These are phyloP conservation scores for Fusarium sacchari DNA, from an alignment of 2,329 filamentous ascomycete genomes.

Conservation along the genomic window DNA sequence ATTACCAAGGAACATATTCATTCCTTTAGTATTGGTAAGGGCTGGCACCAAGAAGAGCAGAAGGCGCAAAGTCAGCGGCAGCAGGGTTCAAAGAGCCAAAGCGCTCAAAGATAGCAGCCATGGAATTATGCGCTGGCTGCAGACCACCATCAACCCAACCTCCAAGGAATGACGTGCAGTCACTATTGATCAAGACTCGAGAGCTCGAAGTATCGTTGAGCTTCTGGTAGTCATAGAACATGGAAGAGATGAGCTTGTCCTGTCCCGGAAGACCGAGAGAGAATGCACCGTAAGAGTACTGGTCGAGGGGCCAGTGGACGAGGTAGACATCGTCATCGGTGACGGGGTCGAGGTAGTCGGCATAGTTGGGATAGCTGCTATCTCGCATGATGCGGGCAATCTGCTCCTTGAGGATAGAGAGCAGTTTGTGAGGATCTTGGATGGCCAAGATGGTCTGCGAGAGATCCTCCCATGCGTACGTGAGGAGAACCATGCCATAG, in stretches of 20 bases:
- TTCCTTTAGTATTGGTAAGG: background rate
- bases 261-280: background rate
- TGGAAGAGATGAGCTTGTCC: background rate
- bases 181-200: background rate
- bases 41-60: background rate
- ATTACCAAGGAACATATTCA: rapidly evolving
- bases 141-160: background rate
- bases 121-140: background rate
- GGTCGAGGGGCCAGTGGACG: background rate
- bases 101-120: background rate
- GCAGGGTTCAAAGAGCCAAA: background rate
- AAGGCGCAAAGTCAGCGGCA: background rate
- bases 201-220: background rate
- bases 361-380: background rate
- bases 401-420: background rate
- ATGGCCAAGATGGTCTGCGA: background rate
- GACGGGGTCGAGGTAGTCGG: background rate
- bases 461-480: background rate
- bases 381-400: background rate
- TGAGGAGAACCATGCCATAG: background rate
- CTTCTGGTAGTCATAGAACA: background rate
- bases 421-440: background rate
- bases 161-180: background rate
- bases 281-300: background rate
- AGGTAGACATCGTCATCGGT: background rate